Base-by-base conservation (phyloP, 2,329 filamentous ascomycete genomes). In the Monosporascus sp. region DNA sequence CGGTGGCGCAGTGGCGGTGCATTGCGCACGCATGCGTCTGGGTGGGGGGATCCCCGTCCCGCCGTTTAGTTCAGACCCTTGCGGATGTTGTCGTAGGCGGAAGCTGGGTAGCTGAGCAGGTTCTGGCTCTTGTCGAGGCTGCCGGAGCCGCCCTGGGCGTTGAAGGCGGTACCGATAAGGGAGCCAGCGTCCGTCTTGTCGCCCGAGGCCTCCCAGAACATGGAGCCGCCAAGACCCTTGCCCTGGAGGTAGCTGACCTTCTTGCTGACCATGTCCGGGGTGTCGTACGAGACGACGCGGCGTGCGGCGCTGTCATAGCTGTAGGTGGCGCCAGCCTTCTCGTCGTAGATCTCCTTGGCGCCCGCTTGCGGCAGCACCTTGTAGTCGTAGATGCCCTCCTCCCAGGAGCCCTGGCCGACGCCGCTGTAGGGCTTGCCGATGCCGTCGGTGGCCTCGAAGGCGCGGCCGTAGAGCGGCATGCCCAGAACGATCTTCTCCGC, bases 161-260 rank as follows among this genome's bases (percentile, higher is more conserved):
- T 58, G 60, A 55, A 66, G 0, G 64, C 57, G 3, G 63, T 49
- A n/a, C 54, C 57, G 48, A 88, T 85, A 61, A 94, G 72, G 59
- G 84, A 88, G 3, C 78, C 77, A 11, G 69, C 70, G 18, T 78
- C 82, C 4, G 63, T 76, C 62, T 79, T 79, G 67, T 95, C 90
- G 7, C 78, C 83, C 56, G 84, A 89, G 17, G 81, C 84, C 68
- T 94, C 89, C 89, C 89, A 95, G 80, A 89, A 95, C 88, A 94
- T 93, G 31, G 81, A 84, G 24, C 89, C 90, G 3, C 85, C 89
- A 1, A 94, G 76, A 0, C 82, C 78, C 52, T 77, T 75, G 49
- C 71, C 63, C 68, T 79, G 77, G 60, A 91, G 80, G 67, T 87
- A 93, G 3, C 73, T 63, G 5, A 83, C 82, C 73, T 94, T 95